A percentile compares a stretch with the other conserved stretches of the same genome.
phyloP scores from a whole-genome alignment of 2,329 filamentous ascomycete genomes.

The Botrytis byssoidea region DNA sequence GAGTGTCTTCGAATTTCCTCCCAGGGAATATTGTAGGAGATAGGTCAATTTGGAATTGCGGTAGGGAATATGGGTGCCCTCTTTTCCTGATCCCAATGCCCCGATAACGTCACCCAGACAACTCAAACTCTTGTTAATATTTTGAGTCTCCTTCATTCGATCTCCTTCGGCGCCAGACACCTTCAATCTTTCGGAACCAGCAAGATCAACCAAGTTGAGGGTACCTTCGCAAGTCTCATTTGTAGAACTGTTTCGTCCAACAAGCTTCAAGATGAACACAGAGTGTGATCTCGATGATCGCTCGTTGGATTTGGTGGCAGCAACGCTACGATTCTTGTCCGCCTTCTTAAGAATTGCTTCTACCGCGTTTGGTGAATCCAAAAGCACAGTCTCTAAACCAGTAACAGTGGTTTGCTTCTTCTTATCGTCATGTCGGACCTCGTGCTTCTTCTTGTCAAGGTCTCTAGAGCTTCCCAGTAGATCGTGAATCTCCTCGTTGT shows the following conservation, averaged over 20 bases:
- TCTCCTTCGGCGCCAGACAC: slow-evolving; percentile 85
- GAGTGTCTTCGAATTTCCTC: slow-evolving; percentile 93
- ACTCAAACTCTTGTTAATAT: slow-evolving; percentile 92
- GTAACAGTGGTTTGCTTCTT: slow-evolving; percentile 80
- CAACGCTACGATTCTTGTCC: slow-evolving; percentile 83
- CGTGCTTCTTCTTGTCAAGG: slow-evolving; percentile 77
- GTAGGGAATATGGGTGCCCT: slow-evolving; percentile 81
- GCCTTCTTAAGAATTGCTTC: slow-evolving; percentile 78
- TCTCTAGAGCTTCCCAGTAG: slow-evolving; percentile 71
- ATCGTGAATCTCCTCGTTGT: slow-evolving; percentile 96
- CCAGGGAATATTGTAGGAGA: slow-evolving; percentile 88
- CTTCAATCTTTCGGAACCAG: slow-evolving; percentile 86
- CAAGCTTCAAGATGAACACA: slow-evolving; percentile 86
- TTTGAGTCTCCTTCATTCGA: slow-evolving; percentile 88
- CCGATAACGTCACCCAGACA: slow-evolving; percentile 94
- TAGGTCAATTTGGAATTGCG: slow-evolving; percentile 97
- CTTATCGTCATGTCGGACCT: slow-evolving; percentile 81
- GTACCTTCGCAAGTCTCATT: slow-evolving; percentile 87
- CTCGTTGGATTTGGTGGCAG: slow-evolving; percentile 96
- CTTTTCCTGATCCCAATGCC: slow-evolving; percentile 79
- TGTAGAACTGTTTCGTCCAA: slow-evolving; percentile 66
- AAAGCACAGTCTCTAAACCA: slow-evolving; percentile 71
- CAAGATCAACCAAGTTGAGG: slow-evolving; percentile 92
- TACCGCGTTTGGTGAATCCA: slow-evolving; percentile 78
- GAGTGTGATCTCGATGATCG: slow-evolving; percentile 92